These are phyloP conservation scores for Phalaenopsis hybrid DNA, from an alignment of 116 monocot species.

Conservation along the genomic window DNA sequence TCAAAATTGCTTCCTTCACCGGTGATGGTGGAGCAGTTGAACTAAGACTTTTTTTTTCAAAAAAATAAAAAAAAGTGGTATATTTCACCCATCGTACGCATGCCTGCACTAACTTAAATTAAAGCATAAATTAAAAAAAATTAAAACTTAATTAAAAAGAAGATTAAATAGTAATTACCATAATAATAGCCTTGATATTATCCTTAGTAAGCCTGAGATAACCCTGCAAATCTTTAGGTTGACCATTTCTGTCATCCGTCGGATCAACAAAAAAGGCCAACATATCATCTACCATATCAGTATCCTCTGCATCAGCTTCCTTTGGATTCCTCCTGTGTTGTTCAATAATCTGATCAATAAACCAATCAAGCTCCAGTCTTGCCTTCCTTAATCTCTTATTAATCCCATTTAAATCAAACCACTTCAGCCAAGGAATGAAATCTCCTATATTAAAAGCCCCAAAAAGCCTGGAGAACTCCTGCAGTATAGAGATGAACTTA, in stretches of 20 bases:
- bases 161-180: slow-evolving; percentile 28
- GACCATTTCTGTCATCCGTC: not conserved
- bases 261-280: slow-evolving; percentile 25
- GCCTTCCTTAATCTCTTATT: slow-evolving; percentile 27
- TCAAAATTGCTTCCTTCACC: no score
- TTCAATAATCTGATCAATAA: slow-evolving; percentile 39
- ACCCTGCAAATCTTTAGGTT: slow-evolving; percentile 15
- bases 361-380: slow-evolving; percentile 23
- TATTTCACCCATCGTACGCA: no score
- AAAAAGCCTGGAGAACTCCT: slow-evolving; percentile 44
- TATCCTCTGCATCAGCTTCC: slow-evolving; percentile 21
- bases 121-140: not conserved
- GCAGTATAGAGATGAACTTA: slow-evolving; percentile 27
- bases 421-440: slow-evolving; percentile 38
- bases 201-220: slow-evolving; percentile 29
- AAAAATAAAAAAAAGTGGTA: no score
- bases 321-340: slow-evolving; percentile 33
- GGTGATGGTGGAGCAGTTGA: no score
- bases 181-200: slow-evolving; percentile 54
- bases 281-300: slow-evolving; percentile 54
- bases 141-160: not conserved
- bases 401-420: slow-evolving; percentile 31
- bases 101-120: no score
- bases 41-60: no score
- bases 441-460: slow-evolving; percentile 47